phyloP scores from a whole-genome alignment of 2,329 filamentous ascomycete species.

The Mycogone perniciosa region DNA sequence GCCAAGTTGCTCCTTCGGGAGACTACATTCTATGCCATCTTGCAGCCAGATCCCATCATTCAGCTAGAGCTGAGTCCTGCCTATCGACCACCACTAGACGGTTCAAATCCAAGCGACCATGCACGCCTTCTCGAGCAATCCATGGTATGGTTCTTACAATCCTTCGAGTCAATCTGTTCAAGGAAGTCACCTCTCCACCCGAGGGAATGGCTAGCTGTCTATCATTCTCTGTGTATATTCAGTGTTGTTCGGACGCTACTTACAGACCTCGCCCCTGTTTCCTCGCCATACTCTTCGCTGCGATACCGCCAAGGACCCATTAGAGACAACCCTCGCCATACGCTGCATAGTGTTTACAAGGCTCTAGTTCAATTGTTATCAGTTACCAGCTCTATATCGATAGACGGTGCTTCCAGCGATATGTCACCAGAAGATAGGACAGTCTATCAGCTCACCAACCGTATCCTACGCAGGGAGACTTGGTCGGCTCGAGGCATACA shows the following conservation, averaged over 20 bases:
- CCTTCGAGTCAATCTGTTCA: constrained; percentile 42
- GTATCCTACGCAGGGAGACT: constrained; percentile 39
- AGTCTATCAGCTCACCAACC: constrained; percentile 34
- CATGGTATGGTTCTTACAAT: constrained; percentile 45
- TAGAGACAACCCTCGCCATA: constrained; percentile 16
- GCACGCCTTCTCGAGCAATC: constrained; percentile 44
- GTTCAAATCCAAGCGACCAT: constrained; percentile 42
- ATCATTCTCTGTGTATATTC: constrained; percentile 53
- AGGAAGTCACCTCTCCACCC: constrained; percentile 33
- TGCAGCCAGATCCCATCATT: constrained; percentile 41
- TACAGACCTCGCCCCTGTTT: constrained; percentile 32
- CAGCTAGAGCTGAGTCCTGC: constrained; percentile 24
- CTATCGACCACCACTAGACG: constrained; percentile 27
- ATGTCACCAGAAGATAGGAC: constrained; percentile 40
- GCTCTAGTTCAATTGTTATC: constrained; percentile 44
- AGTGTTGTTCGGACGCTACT: constrained; percentile 49
- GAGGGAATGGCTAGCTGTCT: constrained; percentile 45
- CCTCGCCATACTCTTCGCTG: constrained; percentile 10
- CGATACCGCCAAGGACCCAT: constrained; percentile 8
- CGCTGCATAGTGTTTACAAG: constrained; percentile 46
- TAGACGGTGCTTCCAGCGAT: constrained; percentile 37
- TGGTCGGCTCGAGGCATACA: constrained; percentile 42
- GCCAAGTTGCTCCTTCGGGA: constrained; percentile 52
- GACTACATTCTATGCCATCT: constrained; percentile 47
- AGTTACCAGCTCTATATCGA: constrained; percentile 36